phyloP scores from a whole-genome alignment of 371 early-diverging fungal genomes.

The Homolaphlyctis polyrhiza region DNA sequence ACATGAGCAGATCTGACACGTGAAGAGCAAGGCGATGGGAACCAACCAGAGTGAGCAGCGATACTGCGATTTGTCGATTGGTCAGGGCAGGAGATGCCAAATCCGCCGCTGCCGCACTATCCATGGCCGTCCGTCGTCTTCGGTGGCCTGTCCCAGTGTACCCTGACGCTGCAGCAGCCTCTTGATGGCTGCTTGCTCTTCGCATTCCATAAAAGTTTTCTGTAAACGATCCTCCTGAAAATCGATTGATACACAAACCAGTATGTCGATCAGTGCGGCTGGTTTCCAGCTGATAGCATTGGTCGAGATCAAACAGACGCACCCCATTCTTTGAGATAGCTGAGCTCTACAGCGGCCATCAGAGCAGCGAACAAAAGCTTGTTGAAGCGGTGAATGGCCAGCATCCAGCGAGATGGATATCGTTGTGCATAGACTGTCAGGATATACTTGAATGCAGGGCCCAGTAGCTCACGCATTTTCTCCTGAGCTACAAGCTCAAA shows the following conservation, averaged over 20 bases:
- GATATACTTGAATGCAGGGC: slow-evolving; percentile 83
- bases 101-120: slow-evolving; percentile 9
- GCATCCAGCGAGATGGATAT: slow-evolving; percentile 76
- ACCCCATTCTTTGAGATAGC: slow-evolving; percentile 78
- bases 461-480: slow-evolving; percentile 72
- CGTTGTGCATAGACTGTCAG: slow-evolving; percentile 86
- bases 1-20: too few species aligned
- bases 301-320: slow-evolving; percentile 19
- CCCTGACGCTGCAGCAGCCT: background rate
- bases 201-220: slow-evolving; percentile 91
- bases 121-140: background rate
- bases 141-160: background rate
- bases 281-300: too few species aligned
- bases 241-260: too few species aligned
- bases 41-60: slow-evolving; percentile 62
- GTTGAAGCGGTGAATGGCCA: slow-evolving; percentile 70
- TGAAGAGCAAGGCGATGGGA: background rate
- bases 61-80: slow-evolving; percentile 49
- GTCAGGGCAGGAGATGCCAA: too few species aligned
- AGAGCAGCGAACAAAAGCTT: slow-evolving; percentile 65
- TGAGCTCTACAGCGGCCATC: slow-evolving; percentile 70
- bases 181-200: slow-evolving; percentile 35
- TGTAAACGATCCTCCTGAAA: slow-evolving; percentile 79
- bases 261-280: too few species aligned
- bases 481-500: slow-evolving; percentile 87